These are phyloP conservation scores for Globisporangium lucens DNA, from an alignment of 352 stramenopile genomes.

Conservation along the genomic window DNA sequence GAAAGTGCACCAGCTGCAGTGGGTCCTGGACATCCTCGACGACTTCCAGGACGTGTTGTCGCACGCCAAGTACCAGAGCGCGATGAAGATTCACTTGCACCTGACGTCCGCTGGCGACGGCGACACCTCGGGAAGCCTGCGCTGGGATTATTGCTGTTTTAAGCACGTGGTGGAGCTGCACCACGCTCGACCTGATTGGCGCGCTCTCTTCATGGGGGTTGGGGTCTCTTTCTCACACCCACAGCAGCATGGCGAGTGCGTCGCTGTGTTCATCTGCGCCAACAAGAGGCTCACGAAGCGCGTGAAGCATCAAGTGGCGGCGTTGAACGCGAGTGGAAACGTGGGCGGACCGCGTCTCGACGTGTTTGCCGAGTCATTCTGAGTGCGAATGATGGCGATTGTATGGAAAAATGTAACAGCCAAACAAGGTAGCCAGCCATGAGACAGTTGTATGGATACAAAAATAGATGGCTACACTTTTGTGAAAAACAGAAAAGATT, in stretches of 20 bases:
- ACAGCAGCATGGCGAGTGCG: background rate
- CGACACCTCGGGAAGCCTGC: background rate
- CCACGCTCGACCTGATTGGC: constrained; percentile 15
- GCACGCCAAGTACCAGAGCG: background rate
- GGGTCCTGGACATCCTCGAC: constrained; percentile 19
- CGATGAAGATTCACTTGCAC: constrained; percentile 19
- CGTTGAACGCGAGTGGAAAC: background rate
- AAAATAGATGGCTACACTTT: constrained; percentile 7
- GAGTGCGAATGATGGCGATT: background rate
- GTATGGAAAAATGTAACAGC: background rate
- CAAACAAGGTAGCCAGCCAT: too few species aligned
- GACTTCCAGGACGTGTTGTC: constrained; percentile 30
- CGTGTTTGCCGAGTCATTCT: constrained; percentile 32
- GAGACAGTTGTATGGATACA: background rate
- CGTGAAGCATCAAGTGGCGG: constrained; percentile 26
- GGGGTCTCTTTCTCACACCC: too few species aligned
- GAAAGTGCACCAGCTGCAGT: constrained; percentile 17
- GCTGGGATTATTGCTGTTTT: background rate
- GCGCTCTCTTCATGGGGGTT: background rate
- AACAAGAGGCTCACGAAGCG: constrained; percentile 16
- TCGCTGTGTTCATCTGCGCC: constrained; percentile 28
- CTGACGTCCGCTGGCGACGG: constrained; percentile 13
- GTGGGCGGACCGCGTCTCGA: constrained; percentile 11
- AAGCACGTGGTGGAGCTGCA: constrained; percentile 3
- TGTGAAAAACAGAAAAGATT: background rate